A percentile compares a stretch with the other conserved stretches of the same genome.
These are phyloP conservation scores for Pythium biforme DNA, from an alignment of 352 stramenopile species.

Conservation along the genomic window DNA sequence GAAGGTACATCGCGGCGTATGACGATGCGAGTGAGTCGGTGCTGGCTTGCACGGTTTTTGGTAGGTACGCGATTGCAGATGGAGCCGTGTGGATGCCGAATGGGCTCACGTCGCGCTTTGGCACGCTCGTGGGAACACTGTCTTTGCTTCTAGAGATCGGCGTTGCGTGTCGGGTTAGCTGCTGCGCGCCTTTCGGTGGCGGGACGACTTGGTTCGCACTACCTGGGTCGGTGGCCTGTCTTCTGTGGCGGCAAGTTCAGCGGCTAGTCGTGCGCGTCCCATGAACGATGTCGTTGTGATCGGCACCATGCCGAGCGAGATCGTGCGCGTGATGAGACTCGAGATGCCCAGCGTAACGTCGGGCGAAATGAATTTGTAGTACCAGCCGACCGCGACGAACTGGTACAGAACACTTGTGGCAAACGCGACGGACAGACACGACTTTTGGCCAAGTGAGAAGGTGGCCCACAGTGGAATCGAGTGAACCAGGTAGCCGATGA, in stretches of 20 bases:
- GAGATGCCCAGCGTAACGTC: constrained; percentile 60
- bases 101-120: too few relatives aligned
- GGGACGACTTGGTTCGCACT: constrained; percentile 1
- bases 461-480: constrained; percentile 53
- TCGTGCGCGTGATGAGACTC: constrained; percentile 65
- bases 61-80: too few relatives aligned
- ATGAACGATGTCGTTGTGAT: constrained; percentile 73
- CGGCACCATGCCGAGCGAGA: constrained; percentile 69
- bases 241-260: neutral
- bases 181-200: constrained; percentile 14
- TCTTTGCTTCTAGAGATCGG: too few relatives aligned
- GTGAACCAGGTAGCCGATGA: constrained; percentile 55
- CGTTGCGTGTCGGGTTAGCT: constrained; percentile 8
- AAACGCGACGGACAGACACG: constrained; percentile 49
- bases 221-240: neutral
- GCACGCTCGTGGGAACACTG: too few relatives aligned
- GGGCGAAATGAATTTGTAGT: constrained; percentile 34
- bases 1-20: too few relatives aligned
- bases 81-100: too few relatives aligned
- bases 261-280: constrained; percentile 24
- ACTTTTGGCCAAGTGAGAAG: constrained; percentile 56
- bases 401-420: constrained; percentile 45
- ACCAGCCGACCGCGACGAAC: constrained; percentile 43
- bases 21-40: too few relatives aligned
- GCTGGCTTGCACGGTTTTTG: too few relatives aligned